Base-by-base conservation (phyloP, 495 filamentous ascomycete genomes). In the Parathielavia appendiculata region DNA sequence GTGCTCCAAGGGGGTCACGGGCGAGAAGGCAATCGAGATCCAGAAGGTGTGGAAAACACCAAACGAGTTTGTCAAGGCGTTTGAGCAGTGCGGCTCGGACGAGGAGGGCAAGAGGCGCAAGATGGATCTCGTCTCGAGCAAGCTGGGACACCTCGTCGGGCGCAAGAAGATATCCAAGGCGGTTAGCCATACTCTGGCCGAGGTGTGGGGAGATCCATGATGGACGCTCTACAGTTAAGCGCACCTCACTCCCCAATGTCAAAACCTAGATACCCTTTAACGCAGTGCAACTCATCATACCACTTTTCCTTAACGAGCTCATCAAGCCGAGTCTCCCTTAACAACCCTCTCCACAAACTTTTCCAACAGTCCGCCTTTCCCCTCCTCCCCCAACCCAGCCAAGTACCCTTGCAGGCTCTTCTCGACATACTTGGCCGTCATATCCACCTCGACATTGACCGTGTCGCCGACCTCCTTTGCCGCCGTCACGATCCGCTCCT, bases 381-480 rank as follows among this genome's bases (percentile, higher is more conserved):
- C 81, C 30, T 79, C 77, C 36, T 71, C 75, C 54, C 54, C 62
- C 32, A 71, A 55, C 9, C 77, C 76, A 43, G 76, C 76, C 62
- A 91, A 74, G 58, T 89, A 88, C n/a, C 81, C 86, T 51, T 76
- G 73, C 63, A 90, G 85, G 58, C 88, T 91, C 83, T 97, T 99
- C 84, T 97, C 95, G 19, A 97, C 92, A 70, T 97, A 97, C 80
- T 99, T 99, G 5, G 92, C 95, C 63, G 97, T 86, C 79, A 96
- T 91, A 72, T 99, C 95, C 51, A 97, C 95, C 79, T 99, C 95
- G 17, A 97, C 86, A 71, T 99, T 99, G 34, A 97, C 91, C 51
- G 82, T 79, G 7, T 96, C 91, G 1, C 95, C 92, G n/a, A 76
- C 72, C 70, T 79, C 76, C 81, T 99, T 97, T 12, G 70, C 73